phyloP scores from a whole-genome alignment of 1,139 yeast species.

The Hyphopichia buzzinii region DNA sequence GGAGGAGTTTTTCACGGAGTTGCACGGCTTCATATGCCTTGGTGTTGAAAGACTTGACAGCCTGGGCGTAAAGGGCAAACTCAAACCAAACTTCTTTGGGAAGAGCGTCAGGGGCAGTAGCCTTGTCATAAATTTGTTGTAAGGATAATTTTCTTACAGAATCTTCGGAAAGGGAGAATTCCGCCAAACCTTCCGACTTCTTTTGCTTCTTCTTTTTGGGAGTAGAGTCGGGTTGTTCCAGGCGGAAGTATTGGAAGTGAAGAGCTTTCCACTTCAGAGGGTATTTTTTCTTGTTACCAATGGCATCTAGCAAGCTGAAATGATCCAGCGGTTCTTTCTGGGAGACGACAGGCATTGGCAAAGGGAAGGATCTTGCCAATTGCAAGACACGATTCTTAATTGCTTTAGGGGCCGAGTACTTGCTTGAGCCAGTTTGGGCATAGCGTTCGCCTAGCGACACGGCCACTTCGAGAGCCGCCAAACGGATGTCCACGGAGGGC shows the following conservation, averaged over 20 bases:
- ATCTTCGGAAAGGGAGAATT: slow-evolving; percentile 47
- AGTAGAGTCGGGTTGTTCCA: slow-evolving; percentile 5
- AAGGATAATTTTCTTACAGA: slow-evolving; percentile 48
- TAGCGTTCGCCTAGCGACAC: slow-evolving; percentile 60
- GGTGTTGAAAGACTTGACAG: slow-evolving; percentile 71
- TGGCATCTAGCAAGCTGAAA: slow-evolving; percentile 53
- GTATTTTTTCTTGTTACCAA: slow-evolving; percentile 42
- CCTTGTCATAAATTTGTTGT: slow-evolving; percentile 65
- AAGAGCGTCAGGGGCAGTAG: slow-evolving; percentile 53
- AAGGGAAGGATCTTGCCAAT: slow-evolving; percentile 57
- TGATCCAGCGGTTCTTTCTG: slow-evolving; percentile 24
- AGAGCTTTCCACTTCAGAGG: slow-evolving; percentile 61
- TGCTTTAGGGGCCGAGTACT: slow-evolving; percentile 41
- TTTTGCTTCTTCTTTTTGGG: slow-evolving; percentile 8
- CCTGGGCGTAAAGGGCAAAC: slow-evolving; percentile 59
- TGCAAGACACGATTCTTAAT: slow-evolving; percentile 46
- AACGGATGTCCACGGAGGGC: slow-evolving; percentile 57
- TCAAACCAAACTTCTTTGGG: slow-evolving; percentile 67
- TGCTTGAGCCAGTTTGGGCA: slow-evolving; percentile 40
- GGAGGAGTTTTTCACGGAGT: slow-evolving; percentile 58
- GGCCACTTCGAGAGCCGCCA: slow-evolving; percentile 64
- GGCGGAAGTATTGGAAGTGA: slow-evolving; percentile 54
- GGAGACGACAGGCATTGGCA: slow-evolving; percentile 34
- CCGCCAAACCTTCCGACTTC: slow-evolving; percentile 42
- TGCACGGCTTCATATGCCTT: slow-evolving; percentile 52